phyloP scores from a whole-genome alignment of 129 eudicot genomes.

The Pittosporum tobira region DNA sequence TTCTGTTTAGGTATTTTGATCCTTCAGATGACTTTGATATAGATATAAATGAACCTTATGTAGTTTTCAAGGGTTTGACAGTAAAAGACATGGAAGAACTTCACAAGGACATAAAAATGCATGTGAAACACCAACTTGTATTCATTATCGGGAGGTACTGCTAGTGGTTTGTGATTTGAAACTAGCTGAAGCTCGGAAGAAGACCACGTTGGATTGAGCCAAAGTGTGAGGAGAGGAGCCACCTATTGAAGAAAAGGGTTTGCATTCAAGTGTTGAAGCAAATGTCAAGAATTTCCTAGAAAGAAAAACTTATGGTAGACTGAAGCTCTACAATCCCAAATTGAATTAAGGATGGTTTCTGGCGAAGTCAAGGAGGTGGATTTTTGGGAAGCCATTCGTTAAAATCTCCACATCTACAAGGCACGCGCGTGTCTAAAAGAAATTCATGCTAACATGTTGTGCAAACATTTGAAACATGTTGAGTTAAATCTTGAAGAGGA shows the following conservation, averaged over 20 bases:
- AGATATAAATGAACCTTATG: slow-evolving; percentile 70
- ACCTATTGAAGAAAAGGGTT: slow-evolving; percentile 85
- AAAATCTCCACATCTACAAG: slow-evolving; percentile 92
- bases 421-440: slow-evolving; percentile 85
- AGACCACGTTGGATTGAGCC: slow-evolving; percentile 24
- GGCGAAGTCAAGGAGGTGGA: slow-evolving; percentile 96
- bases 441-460: slow-evolving; percentile 67
- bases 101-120: slow-evolving; percentile 71
- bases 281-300: slow-evolving; percentile 74
- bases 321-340: slow-evolving; percentile 61
- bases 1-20: slow-evolving; percentile 71
- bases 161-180: slow-evolving; percentile 11
- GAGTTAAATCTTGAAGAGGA: slow-evolving; percentile 43
- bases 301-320: slow-evolving; percentile 57
- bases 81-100: slow-evolving; percentile 87
- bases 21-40: slow-evolving; percentile 63
- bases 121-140: slow-evolving; percentile 69
- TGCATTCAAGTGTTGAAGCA: slow-evolving; percentile 78
- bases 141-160: slow-evolving; percentile 80
- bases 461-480: slow-evolving; percentile 50
- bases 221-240: slow-evolving; percentile 64
- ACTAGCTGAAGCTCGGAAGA: slow-evolving; percentile 19
- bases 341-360: slow-evolving; percentile 89
- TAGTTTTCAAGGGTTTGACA: slow-evolving; percentile 75
- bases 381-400: slow-evolving; percentile 96